A percentile compares a stretch with the other conserved stretches of the same genome.
These are phyloP conservation scores for Orbilia oligospora DNA, from an alignment of 2,329 filamentous ascomycete species.

Conservation along the genomic window DNA sequence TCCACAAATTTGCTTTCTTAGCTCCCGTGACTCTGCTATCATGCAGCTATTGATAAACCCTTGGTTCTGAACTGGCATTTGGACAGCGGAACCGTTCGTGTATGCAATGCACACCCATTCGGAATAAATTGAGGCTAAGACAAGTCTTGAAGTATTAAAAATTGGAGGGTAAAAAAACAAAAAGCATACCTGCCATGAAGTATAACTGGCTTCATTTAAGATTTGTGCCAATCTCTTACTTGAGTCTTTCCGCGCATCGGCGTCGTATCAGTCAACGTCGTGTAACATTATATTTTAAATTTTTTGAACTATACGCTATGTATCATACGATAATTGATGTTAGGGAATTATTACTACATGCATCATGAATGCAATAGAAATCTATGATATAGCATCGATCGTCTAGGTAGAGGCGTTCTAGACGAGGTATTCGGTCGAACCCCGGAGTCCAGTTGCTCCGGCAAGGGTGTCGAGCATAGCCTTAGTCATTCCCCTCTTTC, in stretches of 20 bases:
- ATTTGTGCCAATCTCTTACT: constrained; percentile 4
- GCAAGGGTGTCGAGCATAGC: constrained; percentile 32
- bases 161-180: background rate
- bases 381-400: constrained; percentile 4
- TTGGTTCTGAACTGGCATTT: constrained; percentile 20
- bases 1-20: constrained; percentile 15
- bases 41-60: constrained; percentile 41
- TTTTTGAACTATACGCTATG: background rate
- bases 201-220: background rate
- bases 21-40: constrained; percentile 44
- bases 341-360: background rate
- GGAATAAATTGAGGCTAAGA: constrained; percentile 18
- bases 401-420: constrained; percentile 21
- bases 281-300: constrained; percentile 18
- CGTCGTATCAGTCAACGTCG: background rate
- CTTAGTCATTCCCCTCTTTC: constrained; percentile 9
- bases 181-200: background rate
- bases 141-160: background rate
- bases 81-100: constrained; percentile 27
- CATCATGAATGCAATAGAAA: background rate
- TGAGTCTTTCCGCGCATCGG: background rate
- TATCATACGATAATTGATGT: constrained; percentile 6
- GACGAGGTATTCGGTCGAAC: constrained; percentile 2
- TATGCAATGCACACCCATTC: constrained; percentile 34
- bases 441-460: background rate